phyloP scores from a whole-genome alignment of 768 basidiomycete species.

The Cyclocybe cylindracea region DNA sequence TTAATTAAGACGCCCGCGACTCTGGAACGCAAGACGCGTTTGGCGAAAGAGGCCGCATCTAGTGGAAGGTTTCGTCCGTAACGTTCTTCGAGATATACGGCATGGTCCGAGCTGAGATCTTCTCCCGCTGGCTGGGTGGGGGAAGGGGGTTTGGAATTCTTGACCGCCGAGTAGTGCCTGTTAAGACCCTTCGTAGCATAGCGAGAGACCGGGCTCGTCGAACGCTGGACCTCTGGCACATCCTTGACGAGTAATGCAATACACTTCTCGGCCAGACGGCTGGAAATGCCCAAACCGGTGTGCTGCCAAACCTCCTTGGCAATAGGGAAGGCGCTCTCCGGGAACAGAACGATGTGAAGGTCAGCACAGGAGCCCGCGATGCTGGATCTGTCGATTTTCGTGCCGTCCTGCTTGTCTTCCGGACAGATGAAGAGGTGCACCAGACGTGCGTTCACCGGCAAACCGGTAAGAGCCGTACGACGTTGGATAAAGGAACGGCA shows the following conservation, averaged over 20 bases:
- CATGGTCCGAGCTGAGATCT: slow-evolving; percentile 59
- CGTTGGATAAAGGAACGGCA: slow-evolving; percentile 74
- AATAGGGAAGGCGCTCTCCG: slow-evolving; percentile 52
- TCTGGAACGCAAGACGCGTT: slow-evolving; percentile 81
- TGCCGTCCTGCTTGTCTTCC: slow-evolving; percentile 40
- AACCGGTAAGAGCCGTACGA: slow-evolving; percentile 44
- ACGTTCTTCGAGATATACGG: slow-evolving; percentile 86
- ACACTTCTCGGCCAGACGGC: slow-evolving; percentile 82
- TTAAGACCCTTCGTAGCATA: slow-evolving; percentile 47
- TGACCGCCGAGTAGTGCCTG: slow-evolving; percentile 57
- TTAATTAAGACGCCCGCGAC: slow-evolving; percentile 84
- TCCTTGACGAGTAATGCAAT: slow-evolving; percentile 66
- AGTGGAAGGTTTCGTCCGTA: slow-evolving; percentile 90
- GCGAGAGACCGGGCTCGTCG: slow-evolving; percentile 30
- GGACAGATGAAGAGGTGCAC: slow-evolving; percentile 75
- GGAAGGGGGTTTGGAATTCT: slow-evolving; percentile 12
- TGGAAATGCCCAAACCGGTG: slow-evolving; percentile 86
- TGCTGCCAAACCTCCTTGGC: slow-evolving; percentile 98
- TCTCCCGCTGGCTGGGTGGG: slow-evolving; percentile 33
- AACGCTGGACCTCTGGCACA: slow-evolving; percentile 15
- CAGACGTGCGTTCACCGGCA: slow-evolving; percentile 50
- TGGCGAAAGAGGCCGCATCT: slow-evolving; percentile 73
- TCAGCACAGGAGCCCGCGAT: slow-evolving; percentile 43
- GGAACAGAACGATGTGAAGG: slow-evolving; percentile 84
- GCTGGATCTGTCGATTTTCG: slow-evolving; percentile 24